Evolutionary conservation across 1,139 yeast species (phyloP).

Genomic region (Ogataea hybrid): DNA sequence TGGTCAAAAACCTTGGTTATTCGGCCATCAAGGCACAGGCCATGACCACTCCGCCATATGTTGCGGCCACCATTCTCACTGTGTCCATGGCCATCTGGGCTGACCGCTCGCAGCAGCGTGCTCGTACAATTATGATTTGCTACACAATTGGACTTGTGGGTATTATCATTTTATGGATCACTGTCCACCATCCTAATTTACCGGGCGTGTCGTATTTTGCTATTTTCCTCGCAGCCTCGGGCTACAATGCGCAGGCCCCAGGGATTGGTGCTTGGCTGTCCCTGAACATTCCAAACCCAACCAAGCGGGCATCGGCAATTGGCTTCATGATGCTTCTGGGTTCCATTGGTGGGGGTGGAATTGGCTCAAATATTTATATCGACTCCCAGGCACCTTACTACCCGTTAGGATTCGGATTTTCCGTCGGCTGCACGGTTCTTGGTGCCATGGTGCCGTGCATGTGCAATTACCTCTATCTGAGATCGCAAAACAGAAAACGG

Average conservation of each 20-base stretch:
- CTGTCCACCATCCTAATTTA: constrained; percentile 8
- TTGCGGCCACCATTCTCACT: no score
- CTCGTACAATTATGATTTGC: no score
- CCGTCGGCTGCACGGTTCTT: constrained; percentile 17
- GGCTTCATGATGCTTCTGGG: constrained; percentile 21
- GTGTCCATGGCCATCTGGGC: no score
- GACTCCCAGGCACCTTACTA: constrained; percentile 17
- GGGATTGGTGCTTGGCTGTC: constrained; percentile 21
- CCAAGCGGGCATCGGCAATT: constrained; percentile 18
- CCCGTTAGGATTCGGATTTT: constrained; percentile 19
- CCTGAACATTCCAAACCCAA: constrained; percentile 17
- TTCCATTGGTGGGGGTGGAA: constrained; percentile 20
- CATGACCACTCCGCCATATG: no score
- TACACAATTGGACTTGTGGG: no score
- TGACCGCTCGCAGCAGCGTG: no score
- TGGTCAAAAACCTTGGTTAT: no score
- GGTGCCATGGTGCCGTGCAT: constrained; percentile 20
- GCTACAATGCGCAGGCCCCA: constrained; percentile 20
- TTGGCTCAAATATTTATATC: constrained; percentile 20
- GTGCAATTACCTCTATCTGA: no score
- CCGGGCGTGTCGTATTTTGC: constrained; percentile 20
- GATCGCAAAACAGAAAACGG: no score
- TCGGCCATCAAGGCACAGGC: no score
- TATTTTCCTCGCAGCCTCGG: constrained; percentile 19
- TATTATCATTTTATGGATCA: no score